Base-by-base conservation (phyloP, 495 filamentous ascomycete species). In the Hypoxylon fragiforme region DNA sequence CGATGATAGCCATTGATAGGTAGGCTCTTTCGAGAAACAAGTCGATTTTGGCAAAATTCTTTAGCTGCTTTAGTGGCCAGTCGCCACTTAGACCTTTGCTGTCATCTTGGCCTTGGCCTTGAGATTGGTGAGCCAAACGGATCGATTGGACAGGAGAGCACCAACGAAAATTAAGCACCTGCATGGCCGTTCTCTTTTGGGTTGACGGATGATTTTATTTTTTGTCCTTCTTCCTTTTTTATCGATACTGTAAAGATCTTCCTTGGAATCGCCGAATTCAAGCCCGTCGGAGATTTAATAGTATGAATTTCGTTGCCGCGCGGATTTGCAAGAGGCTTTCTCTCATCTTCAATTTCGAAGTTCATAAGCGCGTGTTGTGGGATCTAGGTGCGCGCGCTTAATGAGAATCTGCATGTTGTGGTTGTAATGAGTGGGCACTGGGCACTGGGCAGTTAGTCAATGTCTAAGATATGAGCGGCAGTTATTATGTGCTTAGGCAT, bases 71-170 rank as follows among this genome's bases (percentile, higher is more conserved):
- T 9, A 4, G 24, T 28, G 24, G 26, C 26, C 13, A 28, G 37
- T 14, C 20, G 24, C 35, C 26, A 53, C 3, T 36, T 19, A 36
- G 19, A 35, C 19, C 26, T 39, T 30, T 13, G 8, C 24, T 30
- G 11, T 30, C 11, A 30, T 30, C 26, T 30, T 5, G 26, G 26
- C 26, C 11, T 11, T 30, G 11, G n/a, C 43, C 24, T 28, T 44
- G 39, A 45, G 34, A 43, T 16, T 46, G 46, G 41, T 50, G 40
- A 40, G 30, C 22, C 41, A 21, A 44, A 46, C 26, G 37, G 47
- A 61, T 56, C 39, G 13, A 51, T 30, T 61, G 57, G 57, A 56
- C 42, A 45, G 40, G 57, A 56, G 42, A 39, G 44, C 36, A 19
- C 28, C 46, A 54, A 35, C 44, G 21, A 60, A 20, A 35, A 54